Base-by-base conservation (phyloP, 371 early-diverging fungal species). In the Lichtheimia ornata region DNA sequence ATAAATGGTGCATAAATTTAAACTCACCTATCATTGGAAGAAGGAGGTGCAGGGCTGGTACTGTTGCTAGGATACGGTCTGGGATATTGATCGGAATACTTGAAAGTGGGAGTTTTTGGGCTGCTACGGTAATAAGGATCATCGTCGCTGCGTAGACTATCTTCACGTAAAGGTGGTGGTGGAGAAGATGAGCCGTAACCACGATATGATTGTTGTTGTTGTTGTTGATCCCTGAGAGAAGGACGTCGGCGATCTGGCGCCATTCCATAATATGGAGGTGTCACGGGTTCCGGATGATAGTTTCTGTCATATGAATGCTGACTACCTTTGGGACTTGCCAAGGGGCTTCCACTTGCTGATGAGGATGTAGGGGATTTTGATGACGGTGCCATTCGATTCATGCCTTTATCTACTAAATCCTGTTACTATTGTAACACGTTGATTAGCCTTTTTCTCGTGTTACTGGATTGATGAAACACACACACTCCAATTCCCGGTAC, bases 1-100 rank as follows among this genome's bases (percentile, higher is more conserved):
- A 28, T 28, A 28, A 28, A 7, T 28, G 28, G 4, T 28, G 5
- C 28, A 28, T 28, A 28, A 35, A 35, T 35, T 35, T 6, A 35
- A 35, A 35, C 35, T 35, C 35, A 35, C 35, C 35, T 35, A 35
- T 35, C 35, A 35, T 35, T 35, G 1, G 35, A 35, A 35, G 35
- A 35, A 35, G 35, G 44, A 14, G 77, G 74, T 18, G 74, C 73
- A 56, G 74, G 77, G 11, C 74, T 71, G n/a, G 65, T 73, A 25
- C 72, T 71, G 61, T 77, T 77, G 45, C 71, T 69, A 56, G 20
- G 20, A 27, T 69, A 64, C 56, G 72, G 73, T 55, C 64, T 61
- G 54, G 64, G 61, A 25, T 67, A 43, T 5, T 13, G n/a, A 18
- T 22, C 47, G 15, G 56, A 45, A 14, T 57, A 47, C 40, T 56